Conservation (phyloP, 192 early-diverging fungal species). For the Podila epicladia region DNA sequence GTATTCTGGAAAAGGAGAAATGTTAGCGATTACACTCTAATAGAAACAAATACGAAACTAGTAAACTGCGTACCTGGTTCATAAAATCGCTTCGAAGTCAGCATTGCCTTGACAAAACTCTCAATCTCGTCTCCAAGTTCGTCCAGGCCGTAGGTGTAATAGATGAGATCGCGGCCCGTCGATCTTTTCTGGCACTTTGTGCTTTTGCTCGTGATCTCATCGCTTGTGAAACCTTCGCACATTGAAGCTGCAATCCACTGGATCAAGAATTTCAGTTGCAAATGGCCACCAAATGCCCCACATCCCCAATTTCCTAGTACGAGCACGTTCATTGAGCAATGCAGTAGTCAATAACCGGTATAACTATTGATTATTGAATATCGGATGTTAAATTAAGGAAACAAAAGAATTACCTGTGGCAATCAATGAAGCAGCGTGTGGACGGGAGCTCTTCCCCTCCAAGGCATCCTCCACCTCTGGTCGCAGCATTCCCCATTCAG, state of each 20-base stretch:
- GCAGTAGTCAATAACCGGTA: background rate
- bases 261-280: constrained; percentile 45
- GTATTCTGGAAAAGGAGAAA: background rate
- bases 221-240: constrained; percentile 15
- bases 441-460: background rate
- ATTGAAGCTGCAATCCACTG: constrained; percentile 41
- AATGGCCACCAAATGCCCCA: constrained; percentile 46
- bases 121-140: constrained; percentile 16
- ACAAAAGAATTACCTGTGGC: constrained; percentile 30
- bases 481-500: constrained; percentile 34
- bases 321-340: background rate
- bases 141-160: constrained; percentile 42
- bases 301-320: constrained; percentile 48
- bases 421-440: background rate
- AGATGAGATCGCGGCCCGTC: constrained; percentile 19
- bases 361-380: background rate
- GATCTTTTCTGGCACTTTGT: background rate
- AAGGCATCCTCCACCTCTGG: constrained; percentile 6
- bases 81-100: background rate
- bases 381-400: no score
- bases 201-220: background rate
- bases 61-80: constrained; percentile 24
- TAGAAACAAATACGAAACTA: background rate
- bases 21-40: background rate
- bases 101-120: constrained; percentile 20